These are phyloP conservation scores for Saturnispora halmiae DNA, from an alignment of 805 yeast genomes.

Conservation along the genomic window DNA sequence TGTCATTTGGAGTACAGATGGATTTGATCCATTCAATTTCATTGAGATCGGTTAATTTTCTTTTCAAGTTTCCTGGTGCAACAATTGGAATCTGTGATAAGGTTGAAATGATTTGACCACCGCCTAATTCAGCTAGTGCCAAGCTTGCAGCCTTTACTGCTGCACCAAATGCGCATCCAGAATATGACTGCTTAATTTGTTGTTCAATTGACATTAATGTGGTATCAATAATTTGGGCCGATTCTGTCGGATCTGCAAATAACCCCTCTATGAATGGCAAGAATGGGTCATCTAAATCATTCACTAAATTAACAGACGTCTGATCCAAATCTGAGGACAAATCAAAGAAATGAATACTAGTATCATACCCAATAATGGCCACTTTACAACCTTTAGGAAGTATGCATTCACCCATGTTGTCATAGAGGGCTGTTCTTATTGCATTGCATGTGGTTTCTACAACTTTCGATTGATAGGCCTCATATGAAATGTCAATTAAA, in stretches of 20 bases:
- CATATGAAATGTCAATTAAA: conserved; percentile 64
- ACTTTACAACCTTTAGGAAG: conserved; percentile 41
- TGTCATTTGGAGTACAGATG: conserved; percentile 49
- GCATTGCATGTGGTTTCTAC: conserved; percentile 15
- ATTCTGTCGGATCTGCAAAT: conserved; percentile 69
- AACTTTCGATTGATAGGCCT: conserved; percentile 55
- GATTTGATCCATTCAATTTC: conserved; percentile 37
- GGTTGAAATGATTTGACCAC: conserved; percentile 73
- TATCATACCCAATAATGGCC: conserved; percentile 71
- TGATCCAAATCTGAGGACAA: conserved; percentile 46
- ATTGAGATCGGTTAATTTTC: conserved; percentile 29
- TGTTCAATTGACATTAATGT: conserved; percentile 55
- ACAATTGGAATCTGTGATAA: conserved; percentile 64
- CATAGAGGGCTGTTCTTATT: conserved; percentile 46
- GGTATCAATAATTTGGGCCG: conserved; percentile 53
- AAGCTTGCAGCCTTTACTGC: conserved; percentile 62
- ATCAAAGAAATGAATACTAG: conserved; percentile 62
- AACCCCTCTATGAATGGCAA: conserved; percentile 72
- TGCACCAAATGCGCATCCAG: conserved; percentile 71
- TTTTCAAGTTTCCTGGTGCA: conserved; percentile 68
- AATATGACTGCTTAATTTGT: conserved; percentile 31
- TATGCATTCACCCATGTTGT: conserved; percentile 23
- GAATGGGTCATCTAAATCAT: conserved; percentile 70
- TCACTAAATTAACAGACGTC: conserved; percentile 49
- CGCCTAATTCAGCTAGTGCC: conserved; percentile 57